Conservation (phyloP, 2,329 filamentous ascomycete species). For the Aspergillus fructus region DNA sequence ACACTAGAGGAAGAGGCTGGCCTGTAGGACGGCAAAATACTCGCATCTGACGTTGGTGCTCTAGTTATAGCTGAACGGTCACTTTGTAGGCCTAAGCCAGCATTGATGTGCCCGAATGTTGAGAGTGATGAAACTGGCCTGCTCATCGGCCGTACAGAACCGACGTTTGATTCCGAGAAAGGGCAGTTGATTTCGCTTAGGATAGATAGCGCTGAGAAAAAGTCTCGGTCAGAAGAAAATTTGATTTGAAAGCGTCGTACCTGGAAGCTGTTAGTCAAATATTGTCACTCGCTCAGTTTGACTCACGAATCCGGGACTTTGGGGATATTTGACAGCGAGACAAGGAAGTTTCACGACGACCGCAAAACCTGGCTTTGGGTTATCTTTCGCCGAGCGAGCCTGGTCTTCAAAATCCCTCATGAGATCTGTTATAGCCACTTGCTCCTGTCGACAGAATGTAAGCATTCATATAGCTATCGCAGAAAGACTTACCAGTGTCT, state of each 20-base stretch:
- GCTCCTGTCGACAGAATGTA: conserved; percentile 33
- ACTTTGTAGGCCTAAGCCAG: conserved; percentile 5
- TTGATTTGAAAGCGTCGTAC: conserved; percentile 48
- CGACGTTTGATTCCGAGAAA: conserved; percentile 39
- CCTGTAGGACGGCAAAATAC: background rate
- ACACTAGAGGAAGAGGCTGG: background rate
- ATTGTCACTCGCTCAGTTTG: background rate
- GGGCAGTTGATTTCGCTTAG: conserved; percentile 43
- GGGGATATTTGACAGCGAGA: conserved; percentile 45
- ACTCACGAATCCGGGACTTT: conserved; percentile 29
- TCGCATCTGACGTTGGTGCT: conserved; percentile 9
- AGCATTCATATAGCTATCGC: background rate
- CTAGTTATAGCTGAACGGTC: background rate
- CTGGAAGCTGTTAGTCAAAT: conserved; percentile 23
- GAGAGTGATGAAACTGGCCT: conserved; percentile 30
- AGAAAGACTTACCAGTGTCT: conserved; percentile 35
- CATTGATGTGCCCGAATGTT: conserved; percentile 16
- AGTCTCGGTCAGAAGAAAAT: conserved; percentile 41
- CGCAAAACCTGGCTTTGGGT: conserved; percentile 30
- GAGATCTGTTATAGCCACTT: conserved; percentile 39
- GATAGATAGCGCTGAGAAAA: conserved; percentile 41
- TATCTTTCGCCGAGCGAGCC: conserved; percentile 16
- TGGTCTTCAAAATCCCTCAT: conserved; percentile 25
- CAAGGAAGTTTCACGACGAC: conserved; percentile 47
- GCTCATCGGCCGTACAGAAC: conserved; percentile 19